phyloP scores from a whole-genome alignment of 1,139 yeast genomes.

The Scheffersomyces stambukii region DNA sequence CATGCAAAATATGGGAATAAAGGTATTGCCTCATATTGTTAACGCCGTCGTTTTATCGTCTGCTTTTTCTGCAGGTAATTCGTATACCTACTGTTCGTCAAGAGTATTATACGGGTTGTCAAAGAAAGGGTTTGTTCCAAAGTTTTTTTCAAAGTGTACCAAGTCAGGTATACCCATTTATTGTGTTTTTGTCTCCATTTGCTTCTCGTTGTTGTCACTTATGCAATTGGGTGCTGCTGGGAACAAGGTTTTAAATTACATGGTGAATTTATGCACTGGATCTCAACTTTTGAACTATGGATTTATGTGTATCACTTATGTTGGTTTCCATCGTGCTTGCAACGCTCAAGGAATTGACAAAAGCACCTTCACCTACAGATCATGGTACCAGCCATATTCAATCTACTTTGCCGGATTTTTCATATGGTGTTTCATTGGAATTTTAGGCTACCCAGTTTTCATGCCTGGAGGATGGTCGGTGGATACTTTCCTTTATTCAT shows the following conservation, averaged over 20 bases:
- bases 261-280: constrained; percentile 24
- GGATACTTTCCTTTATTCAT: constrained; percentile 38
- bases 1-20: constrained; percentile 35
- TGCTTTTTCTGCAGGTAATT: constrained; percentile 44
- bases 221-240: constrained; percentile 22
- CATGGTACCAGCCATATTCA: constrained; percentile 23
- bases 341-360: constrained; percentile 37
- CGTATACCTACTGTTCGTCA: constrained; percentile 41
- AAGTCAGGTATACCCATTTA: constrained; percentile 12
- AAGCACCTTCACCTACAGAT: constrained; percentile 28
- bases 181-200: constrained; percentile 25
- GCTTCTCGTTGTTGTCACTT: constrained; percentile 25
- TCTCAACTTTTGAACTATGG: constrained; percentile 23
- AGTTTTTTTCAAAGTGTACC: constrained; percentile 33
- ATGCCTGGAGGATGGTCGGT: constrained; percentile 29
- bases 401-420: constrained; percentile 34
- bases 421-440: constrained; percentile 28
- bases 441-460: constrained; percentile 38
- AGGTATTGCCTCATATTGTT: constrained; percentile 38
- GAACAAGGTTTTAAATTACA: constrained; percentile 24
- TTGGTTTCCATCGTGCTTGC: constrained; percentile 16
- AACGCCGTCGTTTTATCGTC: constrained; percentile 26
- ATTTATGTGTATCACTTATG: constrained; percentile 29
- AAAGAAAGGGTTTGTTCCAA: constrained; percentile 37
- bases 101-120: constrained; percentile 40